Conservation (phyloP, 345 rosid genomes). For the Eucalyptus curtisii region DNA sequence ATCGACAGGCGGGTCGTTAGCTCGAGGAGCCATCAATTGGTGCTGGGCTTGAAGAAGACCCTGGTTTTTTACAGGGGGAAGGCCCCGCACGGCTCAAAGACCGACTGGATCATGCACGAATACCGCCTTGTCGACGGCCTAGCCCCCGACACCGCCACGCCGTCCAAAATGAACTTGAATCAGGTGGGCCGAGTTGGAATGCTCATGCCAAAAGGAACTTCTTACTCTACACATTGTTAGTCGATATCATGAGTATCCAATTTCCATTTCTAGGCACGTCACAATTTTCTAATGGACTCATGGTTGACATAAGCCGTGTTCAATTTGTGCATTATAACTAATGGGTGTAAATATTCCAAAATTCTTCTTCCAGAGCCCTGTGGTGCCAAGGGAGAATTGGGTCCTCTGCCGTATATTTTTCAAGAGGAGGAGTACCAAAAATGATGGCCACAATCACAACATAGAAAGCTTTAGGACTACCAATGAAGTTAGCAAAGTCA, state of each 20-base stretch:
- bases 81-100: conserved; percentile 47
- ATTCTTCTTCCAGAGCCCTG: background rate
- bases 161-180: background rate
- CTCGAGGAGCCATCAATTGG: conserved; percentile 7
- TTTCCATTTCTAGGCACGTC: background rate
- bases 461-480: background rate
- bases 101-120: conserved; percentile 93
- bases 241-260: background rate
- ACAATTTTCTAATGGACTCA: background rate
- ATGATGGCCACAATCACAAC: background rate
- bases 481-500: background rate
- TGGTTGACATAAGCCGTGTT: background rate
- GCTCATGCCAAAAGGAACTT: background rate
- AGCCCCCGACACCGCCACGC: background rate
- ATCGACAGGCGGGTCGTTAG: conserved; percentile 44
- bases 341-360: background rate
- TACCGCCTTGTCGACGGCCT: conserved; percentile 30
- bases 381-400: conserved; percentile 21
- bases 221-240: background rate
- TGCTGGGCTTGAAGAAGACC: conserved; percentile 69
- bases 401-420: conserved; percentile 37
- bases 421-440: conserved; percentile 19
- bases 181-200: conserved; percentile 8
- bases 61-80: conserved; percentile 62
- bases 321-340: background rate